Base-by-base conservation (phyloP, 331 rosid species). In the Phaseolus coccineus region DNA sequence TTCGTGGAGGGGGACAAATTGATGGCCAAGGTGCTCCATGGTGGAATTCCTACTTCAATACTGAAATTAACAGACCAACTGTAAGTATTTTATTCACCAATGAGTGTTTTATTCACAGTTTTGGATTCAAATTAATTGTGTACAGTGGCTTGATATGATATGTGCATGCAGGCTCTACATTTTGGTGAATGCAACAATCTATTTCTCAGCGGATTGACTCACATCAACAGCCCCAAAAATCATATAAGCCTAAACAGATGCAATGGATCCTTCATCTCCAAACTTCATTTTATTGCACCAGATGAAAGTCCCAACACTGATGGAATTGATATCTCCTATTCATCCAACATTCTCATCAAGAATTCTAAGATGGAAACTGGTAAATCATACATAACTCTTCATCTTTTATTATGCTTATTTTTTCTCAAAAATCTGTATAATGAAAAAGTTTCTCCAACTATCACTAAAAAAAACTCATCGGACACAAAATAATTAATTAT, bases 11-110 rank as follows among this genome's bases (percentile, higher is more conserved):
- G 16, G 91, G 97, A 22, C 3, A 1, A 15, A 33, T 92, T 59
- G 82, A 90, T 76, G 94, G 87, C 16, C 87, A 88, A 65, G 94
- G 97, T 48, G 75, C 77, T 19, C 5, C 64, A 0, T 92, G 97
- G 97, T 92, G 94, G 97, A 66, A 65, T 6, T 2, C 4, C 40
- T 6, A n/a, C 25, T 11, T 47, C 52, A 10, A 22, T 5, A 40
- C 3, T 0, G 68, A 61, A 66, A 19, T 66, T 3, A 35, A 66
- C 8, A 66, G 52, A 28, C 71, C 71, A 66, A 66, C 52, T 0
- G 71, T 66, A 40, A 66, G 71, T 30, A 30, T 30, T 30, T 30
- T 30, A 30, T 30, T 30, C 1, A 19, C 22, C 22, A 19, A 19
- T 19, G 22, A 19, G 22, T 19, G 22, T 19, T 19, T 30, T 30